Base-by-base conservation (phyloP, 257 asterid species). In the Jaltomata sinuosa region DNA sequence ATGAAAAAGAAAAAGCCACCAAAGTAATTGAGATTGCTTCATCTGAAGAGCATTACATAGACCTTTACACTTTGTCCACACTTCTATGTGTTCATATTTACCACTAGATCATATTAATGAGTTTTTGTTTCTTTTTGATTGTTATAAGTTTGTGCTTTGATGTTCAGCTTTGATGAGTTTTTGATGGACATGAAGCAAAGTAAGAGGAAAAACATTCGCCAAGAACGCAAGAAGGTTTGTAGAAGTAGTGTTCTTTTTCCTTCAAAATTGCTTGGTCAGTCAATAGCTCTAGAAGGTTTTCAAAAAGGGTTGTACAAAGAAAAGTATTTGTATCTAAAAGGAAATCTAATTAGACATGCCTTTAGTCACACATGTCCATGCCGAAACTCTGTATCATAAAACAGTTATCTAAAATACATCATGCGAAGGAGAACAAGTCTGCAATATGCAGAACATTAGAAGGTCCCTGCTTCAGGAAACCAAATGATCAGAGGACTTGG, bases 101-200 rank as follows among this genome's bases (percentile, higher is more conserved):
- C 45, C 64, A 4, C 38, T 49, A 27, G 27, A 49, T 49, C 82
- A 77, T 77, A 29, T 18, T 29, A 49, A 15, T 47, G 61, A 49
- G 64, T 49, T 49, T 47, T 47, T 16, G 4, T 49, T 29, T 29
- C 25, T 45, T 49, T 22, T 49, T 77, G 82, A 49, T 49, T 77
- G 45, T 29, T 49, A 77, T 8, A 47, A 49, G 45, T 49, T 77
- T 77, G 45, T 18, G 27, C 29, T 27, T 27, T 14, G 29, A 29
- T 53, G 15, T 84, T 87, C 95, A 96, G 99, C 87, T 94, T 96
- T 86, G 99, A 96, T 84, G 98, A 96, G 49, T 96, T 94, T 87
- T 92, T 96, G 94, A 96, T 93, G 98, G 99, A 94, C 87, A 85
- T 96, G 97, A 96, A 94, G 92, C 99, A 96, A 84, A 91, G 96